Evolutionary conservation across 2,329 filamentous ascomycete genomes (phyloP).

Genomic region (Alternaria novae-zelandiae): DNA sequence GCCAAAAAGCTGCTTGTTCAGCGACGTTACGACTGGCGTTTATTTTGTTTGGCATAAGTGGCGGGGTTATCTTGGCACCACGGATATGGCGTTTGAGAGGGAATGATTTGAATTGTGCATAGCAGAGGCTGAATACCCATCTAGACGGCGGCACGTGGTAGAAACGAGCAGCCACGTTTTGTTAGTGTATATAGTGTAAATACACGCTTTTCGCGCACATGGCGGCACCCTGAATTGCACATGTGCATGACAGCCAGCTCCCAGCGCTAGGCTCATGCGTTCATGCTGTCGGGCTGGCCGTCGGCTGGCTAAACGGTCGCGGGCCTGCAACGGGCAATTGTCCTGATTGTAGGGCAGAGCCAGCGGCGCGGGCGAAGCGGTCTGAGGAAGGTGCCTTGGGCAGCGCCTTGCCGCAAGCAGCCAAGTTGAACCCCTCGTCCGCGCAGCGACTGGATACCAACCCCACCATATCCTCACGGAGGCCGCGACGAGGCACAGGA

Average conservation of each 20-base stretch:
- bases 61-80: not conserved
- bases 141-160: constrained; percentile 16
- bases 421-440: constrained; percentile 13
- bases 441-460: constrained; percentile 17
- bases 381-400: constrained; percentile 18
- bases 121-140: constrained; percentile 13
- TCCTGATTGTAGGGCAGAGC: constrained; percentile 13
- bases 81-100: constrained; percentile 20
- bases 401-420: constrained; percentile 10
- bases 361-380: constrained; percentile 19
- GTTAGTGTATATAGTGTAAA: constrained; percentile 12
- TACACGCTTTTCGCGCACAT: constrained; percentile 9
- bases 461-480: constrained; percentile 20
- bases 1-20: constrained; percentile 18
- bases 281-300: not conserved
- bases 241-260: constrained; percentile 1
- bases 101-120: constrained; percentile 18
- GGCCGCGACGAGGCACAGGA: constrained; percentile 22
- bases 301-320: constrained; percentile 1
- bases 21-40: constrained; percentile 17
- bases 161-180: constrained; percentile 8
- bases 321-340: constrained; percentile 1
- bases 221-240: not conserved
- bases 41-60: constrained; percentile 10
- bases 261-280: not conserved